Evolutionary conservation across 164 flowering plant species (phyloP), one percentile per base, ranked within the genome.

Genomic region (Amborella trichopoda): DNA sequence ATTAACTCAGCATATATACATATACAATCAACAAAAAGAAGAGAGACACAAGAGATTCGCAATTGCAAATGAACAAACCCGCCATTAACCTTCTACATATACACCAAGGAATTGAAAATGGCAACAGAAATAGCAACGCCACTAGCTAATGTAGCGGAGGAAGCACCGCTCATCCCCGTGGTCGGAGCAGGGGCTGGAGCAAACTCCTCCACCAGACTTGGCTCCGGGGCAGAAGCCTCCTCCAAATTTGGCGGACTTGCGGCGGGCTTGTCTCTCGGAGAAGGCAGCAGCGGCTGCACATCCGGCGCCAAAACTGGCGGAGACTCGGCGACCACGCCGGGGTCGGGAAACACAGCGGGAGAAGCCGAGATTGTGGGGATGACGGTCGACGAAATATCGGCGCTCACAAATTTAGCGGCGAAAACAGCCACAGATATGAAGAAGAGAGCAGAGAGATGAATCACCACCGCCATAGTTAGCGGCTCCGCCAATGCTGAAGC

Each of bases 271-370:
- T 24, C 24, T 21, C 26, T 24, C 23, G 45, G 45, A 16, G 45
- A 13, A 19, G 45, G 45, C 2, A 41, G 22, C 14, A 41, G 23
- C 23, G 45, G 45, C 14, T 10, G 9, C 11, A 41, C 23, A 19
- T 41, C 45, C 13, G 45, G 45, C n/a, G 45, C 26, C 23, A 41
- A 22, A 41, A n/a, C n/a, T n/a, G n/a, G n/a, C n/a, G n/a, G n/a
- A n/a, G n/a, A n/a, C n/a, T n/a, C n/a, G n/a, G n/a, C n/a, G n/a
- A n/a, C n/a, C n/a, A n/a, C n/a, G n/a, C n/a, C n/a, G n/a, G n/a
- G n/a, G n/a, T 41, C 24, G 25, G 45, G 45, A 17, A 41, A 41
- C 21, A 8, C 23, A 26, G 45, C 45, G 13, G 45, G 45, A 41
- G 45, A 41, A 11, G 45, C 45, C 12, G 45, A 41, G 26, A 41